These are phyloP conservation scores for Oenanthe sinensis DNA, from an alignment of 129 eudicot genomes.

Conservation along the genomic window DNA sequence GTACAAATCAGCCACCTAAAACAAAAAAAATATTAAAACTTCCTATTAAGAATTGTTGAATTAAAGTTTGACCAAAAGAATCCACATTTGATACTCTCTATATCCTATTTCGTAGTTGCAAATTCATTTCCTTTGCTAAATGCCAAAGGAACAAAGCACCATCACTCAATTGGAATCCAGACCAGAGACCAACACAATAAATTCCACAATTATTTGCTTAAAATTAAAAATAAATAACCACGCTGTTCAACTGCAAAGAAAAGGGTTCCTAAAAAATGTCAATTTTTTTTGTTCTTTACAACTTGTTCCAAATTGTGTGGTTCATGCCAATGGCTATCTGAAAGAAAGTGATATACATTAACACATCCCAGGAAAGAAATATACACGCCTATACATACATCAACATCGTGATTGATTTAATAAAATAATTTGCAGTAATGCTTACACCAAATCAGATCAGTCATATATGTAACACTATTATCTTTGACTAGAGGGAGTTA, in stretches of 20 bases:
- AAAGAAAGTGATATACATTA: neutral
- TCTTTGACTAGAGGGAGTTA: neutral
- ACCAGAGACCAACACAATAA: neutral
- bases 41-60: neutral
- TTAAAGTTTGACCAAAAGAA: neutral
- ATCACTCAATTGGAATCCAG: conserved; percentile 8
- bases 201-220: conserved; percentile 1
- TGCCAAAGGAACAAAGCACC: conserved; percentile 15
- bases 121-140: neutral
- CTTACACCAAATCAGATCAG: neutral
- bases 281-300: neutral
- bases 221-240: neutral
- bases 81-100: neutral
- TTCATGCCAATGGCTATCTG: neutral
- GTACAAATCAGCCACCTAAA: too few relatives aligned
- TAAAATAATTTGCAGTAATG: neutral
- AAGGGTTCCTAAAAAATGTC: neutral
- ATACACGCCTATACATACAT: neutral
- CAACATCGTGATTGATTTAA: neutral
- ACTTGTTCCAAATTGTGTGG: neutral
- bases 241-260: neutral
- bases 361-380: neutral
- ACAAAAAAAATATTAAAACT: too few relatives aligned
- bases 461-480: neutral
- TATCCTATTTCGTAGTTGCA: neutral